Conservation (phyloP, 371 early-diverging fungal genomes). For the Mucor lusitanicus region DNA sequence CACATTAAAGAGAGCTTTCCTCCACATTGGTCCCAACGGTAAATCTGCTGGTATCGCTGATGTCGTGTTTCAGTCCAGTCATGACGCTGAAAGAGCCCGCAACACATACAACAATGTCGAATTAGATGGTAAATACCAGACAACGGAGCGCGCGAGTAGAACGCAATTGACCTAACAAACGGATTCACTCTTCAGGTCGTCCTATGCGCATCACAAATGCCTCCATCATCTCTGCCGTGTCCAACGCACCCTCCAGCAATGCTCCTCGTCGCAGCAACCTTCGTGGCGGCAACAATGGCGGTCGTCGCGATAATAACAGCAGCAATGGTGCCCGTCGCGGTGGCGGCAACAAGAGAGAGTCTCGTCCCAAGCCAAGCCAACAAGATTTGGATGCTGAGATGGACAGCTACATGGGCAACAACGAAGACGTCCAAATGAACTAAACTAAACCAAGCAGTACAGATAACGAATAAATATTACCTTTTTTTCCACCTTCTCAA, state of each 20-base stretch:
- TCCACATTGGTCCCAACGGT: conserved; percentile 60
- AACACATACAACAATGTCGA: conserved; percentile 60
- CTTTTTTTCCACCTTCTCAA: not conserved
- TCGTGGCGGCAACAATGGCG: conserved; percentile 12
- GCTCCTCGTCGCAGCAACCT: conserved; percentile 9
- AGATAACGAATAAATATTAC: not conserved
- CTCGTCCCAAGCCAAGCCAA: conserved; percentile 40
- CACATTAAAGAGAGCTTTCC: conserved; percentile 47
- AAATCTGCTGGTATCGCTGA: conserved; percentile 68
- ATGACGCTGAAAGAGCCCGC: conserved; percentile 57
- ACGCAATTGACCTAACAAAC: not conserved
- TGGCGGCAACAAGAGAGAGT: conserved; percentile 20
- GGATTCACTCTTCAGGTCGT: conserved; percentile 29
- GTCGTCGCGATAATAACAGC: conserved; percentile 12
- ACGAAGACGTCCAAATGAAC: conserved; percentile 17
- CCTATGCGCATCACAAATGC: conserved; percentile 51
- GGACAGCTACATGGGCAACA: conserved; percentile 48
- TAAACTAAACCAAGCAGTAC: not conserved
- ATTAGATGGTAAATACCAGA: conserved; percentile 55
- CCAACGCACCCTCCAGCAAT: conserved; percentile 13
- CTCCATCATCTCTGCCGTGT: conserved; percentile 15
- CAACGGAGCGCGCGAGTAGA: not conserved
- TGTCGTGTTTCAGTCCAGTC: conserved; percentile 50
- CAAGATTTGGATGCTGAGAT: conserved; percentile 55
- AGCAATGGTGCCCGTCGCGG: conserved; percentile 15